phyloP scores from a whole-genome alignment of 2,329 filamentous ascomycete genomes.

The Torrubiella hemipterigena region DNA sequence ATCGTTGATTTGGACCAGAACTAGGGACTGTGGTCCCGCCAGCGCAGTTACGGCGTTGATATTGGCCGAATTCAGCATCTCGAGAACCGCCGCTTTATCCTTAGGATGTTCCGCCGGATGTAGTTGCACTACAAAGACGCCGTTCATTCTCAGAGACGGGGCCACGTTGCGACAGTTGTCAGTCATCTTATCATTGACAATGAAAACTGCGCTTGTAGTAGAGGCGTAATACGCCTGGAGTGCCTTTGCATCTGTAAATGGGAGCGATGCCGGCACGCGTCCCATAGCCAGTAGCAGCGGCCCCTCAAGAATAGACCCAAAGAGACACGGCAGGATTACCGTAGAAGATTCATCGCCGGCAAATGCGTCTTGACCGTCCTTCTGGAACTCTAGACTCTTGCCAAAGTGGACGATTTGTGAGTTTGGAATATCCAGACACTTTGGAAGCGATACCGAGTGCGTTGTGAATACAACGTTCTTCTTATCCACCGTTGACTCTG shows the following conservation, averaged over 20 bases:
- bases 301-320: constrained; percentile 8
- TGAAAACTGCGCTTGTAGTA: constrained; percentile 5
- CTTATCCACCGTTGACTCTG: too few relatives aligned
- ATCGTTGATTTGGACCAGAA: constrained; percentile 6
- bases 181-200: constrained; percentile 9
- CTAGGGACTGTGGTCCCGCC: constrained; percentile 9
- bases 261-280: constrained; percentile 5
- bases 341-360: background rate
- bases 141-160: constrained; percentile 7
- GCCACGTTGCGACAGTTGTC: constrained; percentile 9
- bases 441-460: too few relatives aligned
- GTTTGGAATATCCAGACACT: background rate
- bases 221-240: constrained; percentile 6
- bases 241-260: constrained; percentile 2
- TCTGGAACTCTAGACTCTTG: constrained; percentile 3
- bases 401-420: constrained; percentile 3
- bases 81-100: constrained; percentile 5
- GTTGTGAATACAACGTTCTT: too few relatives aligned
- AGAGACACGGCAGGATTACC: constrained; percentile 10
- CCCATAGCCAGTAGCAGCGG: constrained; percentile 9
- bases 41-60: constrained; percentile 10
- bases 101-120: constrained; percentile 1
- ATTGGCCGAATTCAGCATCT: constrained; percentile 8
- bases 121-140: constrained; percentile 7
- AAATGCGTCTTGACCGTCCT: too few relatives aligned